These are phyloP conservation scores for Sporisorium reilianum DNA, from an alignment of 1,284 basidiomycete species.

Conservation along the genomic window DNA sequence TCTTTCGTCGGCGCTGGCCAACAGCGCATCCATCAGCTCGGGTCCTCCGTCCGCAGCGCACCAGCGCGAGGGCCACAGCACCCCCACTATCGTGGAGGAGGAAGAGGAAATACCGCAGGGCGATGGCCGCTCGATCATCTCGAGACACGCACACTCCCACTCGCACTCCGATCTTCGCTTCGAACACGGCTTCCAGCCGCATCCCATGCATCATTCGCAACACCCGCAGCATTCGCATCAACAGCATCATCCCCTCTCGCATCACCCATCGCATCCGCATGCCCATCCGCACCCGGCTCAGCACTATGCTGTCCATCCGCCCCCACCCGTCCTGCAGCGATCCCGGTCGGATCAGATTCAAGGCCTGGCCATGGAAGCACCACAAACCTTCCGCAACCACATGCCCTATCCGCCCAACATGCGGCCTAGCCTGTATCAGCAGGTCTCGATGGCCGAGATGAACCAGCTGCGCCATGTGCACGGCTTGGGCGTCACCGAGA, in stretches of 20 bases:
- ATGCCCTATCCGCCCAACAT: conserved; percentile 46
- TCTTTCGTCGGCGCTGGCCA: conserved; percentile 57
- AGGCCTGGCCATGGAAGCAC: conserved; percentile 25
- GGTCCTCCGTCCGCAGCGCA: conserved; percentile 16
- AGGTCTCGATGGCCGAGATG: conserved; percentile 54
- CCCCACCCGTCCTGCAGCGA: conserved; percentile 28
- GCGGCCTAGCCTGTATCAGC: conserved; percentile 56
- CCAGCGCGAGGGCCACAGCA: conserved; percentile 52
- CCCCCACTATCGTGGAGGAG: conserved; percentile 64
- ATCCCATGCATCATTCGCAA: conserved; percentile 20
- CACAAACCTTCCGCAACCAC: conserved; percentile 29
- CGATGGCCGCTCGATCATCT: conserved; percentile 13
- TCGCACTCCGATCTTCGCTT: conserved; percentile 13
- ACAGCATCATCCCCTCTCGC: conserved; percentile 15
- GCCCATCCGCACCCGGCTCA: conserved; percentile 10
- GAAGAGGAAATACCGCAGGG: conserved; percentile 43
- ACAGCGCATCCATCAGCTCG: conserved; percentile 47
- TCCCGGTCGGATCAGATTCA: conserved; percentile 35
- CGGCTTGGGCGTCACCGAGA: conserved; percentile 33
- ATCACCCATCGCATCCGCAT: conserved; percentile 13
- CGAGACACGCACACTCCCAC: conserved; percentile 12
- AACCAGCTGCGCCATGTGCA: conserved; percentile 40
- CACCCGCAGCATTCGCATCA: conserved; percentile 16
- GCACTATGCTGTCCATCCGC: conserved; percentile 17
- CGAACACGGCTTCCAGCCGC: conserved; percentile 28